Evolutionary conservation across 495 filamentous ascomycete species (phyloP).

Genomic region (Penicillium samsonianum): DNA sequence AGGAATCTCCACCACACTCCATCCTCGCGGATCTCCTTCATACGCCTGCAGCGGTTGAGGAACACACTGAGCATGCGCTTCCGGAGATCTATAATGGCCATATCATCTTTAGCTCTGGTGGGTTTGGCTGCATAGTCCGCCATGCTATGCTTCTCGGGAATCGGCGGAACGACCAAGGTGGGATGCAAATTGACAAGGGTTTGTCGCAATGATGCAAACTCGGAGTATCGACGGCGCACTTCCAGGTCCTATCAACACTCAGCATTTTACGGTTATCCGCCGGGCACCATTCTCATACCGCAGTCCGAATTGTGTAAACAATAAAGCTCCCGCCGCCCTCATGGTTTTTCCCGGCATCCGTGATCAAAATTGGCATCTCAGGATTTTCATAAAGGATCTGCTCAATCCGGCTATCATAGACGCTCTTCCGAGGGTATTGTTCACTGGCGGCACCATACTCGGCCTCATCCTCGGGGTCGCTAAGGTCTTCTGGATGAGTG

Average conservation of each 20-base stretch:
- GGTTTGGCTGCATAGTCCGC: conserved; percentile 98
- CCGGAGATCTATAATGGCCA: conserved; percentile 89
- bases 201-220: conserved; percentile 89
- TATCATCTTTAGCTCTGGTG: conserved; percentile 96
- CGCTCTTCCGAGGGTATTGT: conserved; percentile 64
- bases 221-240: conserved; percentile 92
- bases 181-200: conserved; percentile 89
- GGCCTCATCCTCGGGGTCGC: conserved; percentile 61
- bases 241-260: conserved; percentile 72
- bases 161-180: conserved; percentile 91
- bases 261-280: conserved; percentile 7
- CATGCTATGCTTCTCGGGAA: conserved; percentile 98
- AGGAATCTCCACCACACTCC: conserved; percentile 97
- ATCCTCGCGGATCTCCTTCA: conserved; percentile 92
- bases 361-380: conserved; percentile 84
- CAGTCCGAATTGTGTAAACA: conserved; percentile 94
- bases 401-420: conserved; percentile 92
- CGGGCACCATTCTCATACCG: conserved; percentile 57
- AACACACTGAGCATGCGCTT: conserved; percentile 97
- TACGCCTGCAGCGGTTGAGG: conserved; percentile 84
- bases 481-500: conserved; percentile 56
- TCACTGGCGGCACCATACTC: conserved; percentile 35
- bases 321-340: conserved; percentile 90
- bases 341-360: conserved; percentile 89
- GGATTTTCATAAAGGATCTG: conserved; percentile 96